phyloP scores from a whole-genome alignment of 345 rosid genomes.

The Abelmoschus esculentus region DNA sequence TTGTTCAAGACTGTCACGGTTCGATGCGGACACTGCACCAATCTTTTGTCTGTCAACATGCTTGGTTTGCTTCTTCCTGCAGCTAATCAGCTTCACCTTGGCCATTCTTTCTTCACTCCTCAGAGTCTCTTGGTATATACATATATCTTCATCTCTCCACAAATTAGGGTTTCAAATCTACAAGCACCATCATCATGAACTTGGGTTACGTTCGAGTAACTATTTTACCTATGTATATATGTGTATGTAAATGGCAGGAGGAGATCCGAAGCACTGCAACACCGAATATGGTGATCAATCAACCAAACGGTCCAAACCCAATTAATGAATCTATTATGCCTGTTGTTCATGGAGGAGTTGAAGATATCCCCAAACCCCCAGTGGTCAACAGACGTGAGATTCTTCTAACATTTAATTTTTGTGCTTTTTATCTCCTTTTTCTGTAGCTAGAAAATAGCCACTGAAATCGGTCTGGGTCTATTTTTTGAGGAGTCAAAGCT shows the following conservation, averaged over 20 bases:
- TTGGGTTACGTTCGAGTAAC: background rate
- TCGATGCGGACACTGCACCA: slow-evolving; percentile 81
- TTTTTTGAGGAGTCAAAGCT: background rate
- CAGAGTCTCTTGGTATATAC: slow-evolving; percentile 58
- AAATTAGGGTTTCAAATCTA: slow-evolving; percentile 1
- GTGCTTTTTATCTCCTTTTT: background rate
- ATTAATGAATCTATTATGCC: slow-evolving; percentile 52
- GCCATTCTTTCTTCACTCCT: slow-evolving; percentile 65
- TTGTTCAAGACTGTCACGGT: slow-evolving; percentile 94
- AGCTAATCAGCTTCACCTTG: slow-evolving; percentile 65
- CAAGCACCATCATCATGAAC: background rate
- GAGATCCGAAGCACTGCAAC: slow-evolving; percentile 67
- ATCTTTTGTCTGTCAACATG: background rate
- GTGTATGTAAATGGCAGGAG: slow-evolving; percentile 39
- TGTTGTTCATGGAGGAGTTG: slow-evolving; percentile 39
- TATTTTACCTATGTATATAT: background rate
- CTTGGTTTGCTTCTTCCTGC: slow-evolving; percentile 44
- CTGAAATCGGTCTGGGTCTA: background rate
- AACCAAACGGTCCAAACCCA: slow-evolving; percentile 31
- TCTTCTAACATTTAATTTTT: background rate
- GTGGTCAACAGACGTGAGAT: slow-evolving; percentile 74
- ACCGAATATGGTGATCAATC: slow-evolving; percentile 55
- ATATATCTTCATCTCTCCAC: background rate
- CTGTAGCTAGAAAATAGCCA: background rate
- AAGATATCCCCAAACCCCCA: slow-evolving; percentile 67